A percentile compares a stretch with the other conserved stretches of the same genome.
phyloP scores from a whole-genome alignment of 2,329 filamentous ascomycete species.

The Ophiostoma tasmaniense region DNA sequence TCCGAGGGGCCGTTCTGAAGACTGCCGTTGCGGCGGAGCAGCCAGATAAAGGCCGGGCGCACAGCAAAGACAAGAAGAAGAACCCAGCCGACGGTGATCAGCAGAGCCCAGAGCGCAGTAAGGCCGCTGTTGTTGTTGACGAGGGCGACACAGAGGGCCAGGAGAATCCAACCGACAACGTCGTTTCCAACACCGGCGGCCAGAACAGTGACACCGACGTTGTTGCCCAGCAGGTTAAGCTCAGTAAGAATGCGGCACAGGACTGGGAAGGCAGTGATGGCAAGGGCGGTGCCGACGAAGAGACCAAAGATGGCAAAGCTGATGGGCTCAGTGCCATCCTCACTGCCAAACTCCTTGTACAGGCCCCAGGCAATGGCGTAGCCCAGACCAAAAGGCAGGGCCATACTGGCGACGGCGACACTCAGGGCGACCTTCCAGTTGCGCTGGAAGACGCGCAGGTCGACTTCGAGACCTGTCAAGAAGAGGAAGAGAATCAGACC shows the following conservation, averaged over 20 bases:
- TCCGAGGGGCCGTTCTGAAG: conserved; percentile 85
- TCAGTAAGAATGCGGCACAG: conserved; percentile 90
- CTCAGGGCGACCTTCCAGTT: conserved; percentile 75
- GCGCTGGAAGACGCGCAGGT: conserved; percentile 64
- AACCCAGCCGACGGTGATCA: conserved; percentile 66
- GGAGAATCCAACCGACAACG: conserved; percentile 80
- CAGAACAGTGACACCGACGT: conserved; percentile 79
- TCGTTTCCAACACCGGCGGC: conserved; percentile 92
- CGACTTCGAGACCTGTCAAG: conserved; percentile 78
- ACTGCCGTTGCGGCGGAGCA: conserved; percentile 64
- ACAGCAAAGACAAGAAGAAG: conserved; percentile 67
- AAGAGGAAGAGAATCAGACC: conserved; percentile 81
- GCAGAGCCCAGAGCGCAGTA: conserved; percentile 74
- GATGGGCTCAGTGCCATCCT: conserved; percentile 34
- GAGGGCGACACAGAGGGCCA: conserved; percentile 85
- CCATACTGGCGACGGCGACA: conserved; percentile 72
- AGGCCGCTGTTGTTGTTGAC: conserved; percentile 81
- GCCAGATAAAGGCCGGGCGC: conserved; percentile 64
- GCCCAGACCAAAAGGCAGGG: conserved; percentile 73
- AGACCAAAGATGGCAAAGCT: conserved; percentile 48
- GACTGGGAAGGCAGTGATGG: conserved; percentile 86
- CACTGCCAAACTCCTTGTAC: conserved; percentile 59
- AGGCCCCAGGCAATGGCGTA: conserved; percentile 73
- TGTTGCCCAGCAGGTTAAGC: conserved; percentile 72
- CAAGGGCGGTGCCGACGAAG: conserved; percentile 88